Conservation (phyloP, 169 alveolate species). For the Theileria annulata region DNA sequence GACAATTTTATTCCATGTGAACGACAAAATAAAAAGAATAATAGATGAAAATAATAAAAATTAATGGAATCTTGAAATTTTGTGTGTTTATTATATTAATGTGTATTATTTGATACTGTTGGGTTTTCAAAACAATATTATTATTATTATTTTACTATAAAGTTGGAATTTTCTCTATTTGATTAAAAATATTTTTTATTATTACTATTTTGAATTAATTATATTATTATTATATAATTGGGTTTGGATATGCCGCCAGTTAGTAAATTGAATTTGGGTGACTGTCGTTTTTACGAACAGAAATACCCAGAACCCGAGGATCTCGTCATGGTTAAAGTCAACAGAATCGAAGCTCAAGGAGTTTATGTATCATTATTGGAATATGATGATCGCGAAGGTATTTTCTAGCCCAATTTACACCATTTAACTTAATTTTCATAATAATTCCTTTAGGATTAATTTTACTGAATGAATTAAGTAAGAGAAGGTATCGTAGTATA, state of each 20-base stretch:
- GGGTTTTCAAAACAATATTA: not conserved
- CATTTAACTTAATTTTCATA: not conserved
- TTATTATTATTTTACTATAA: not conserved
- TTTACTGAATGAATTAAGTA: slow-evolving; percentile 92
- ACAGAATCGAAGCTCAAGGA: slow-evolving; percentile 93
- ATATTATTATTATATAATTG: not conserved
- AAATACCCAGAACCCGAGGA: slow-evolving; percentile 92
- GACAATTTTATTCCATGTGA: not conserved
- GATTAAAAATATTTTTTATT: not conserved
- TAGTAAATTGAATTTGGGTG: slow-evolving; percentile 66
- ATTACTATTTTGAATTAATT: not conserved
- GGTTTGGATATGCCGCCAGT: not conserved
- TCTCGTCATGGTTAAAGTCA: slow-evolving; percentile 90
- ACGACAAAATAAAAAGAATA: not conserved
- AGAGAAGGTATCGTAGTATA: slow-evolving; percentile 90
- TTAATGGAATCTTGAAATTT: not conserved
- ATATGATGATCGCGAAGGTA: slow-evolving; percentile 94
- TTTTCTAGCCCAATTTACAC: not conserved
- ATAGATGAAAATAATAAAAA: too few relatives aligned
- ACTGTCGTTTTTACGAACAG: slow-evolving; percentile 91
- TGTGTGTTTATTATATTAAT: not conserved
- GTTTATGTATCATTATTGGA: slow-evolving; percentile 96
- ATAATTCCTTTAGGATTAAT: slow-evolving; percentile 79
- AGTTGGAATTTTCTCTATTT: not conserved
- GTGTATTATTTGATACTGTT: slow-evolving; percentile 3